Percentiles rank a stretch among this genome's conserved stretches.
phyloP scores from a whole-genome alignment of 2,329 filamentous ascomycete species.

The Hypoxylon sp. region DNA sequence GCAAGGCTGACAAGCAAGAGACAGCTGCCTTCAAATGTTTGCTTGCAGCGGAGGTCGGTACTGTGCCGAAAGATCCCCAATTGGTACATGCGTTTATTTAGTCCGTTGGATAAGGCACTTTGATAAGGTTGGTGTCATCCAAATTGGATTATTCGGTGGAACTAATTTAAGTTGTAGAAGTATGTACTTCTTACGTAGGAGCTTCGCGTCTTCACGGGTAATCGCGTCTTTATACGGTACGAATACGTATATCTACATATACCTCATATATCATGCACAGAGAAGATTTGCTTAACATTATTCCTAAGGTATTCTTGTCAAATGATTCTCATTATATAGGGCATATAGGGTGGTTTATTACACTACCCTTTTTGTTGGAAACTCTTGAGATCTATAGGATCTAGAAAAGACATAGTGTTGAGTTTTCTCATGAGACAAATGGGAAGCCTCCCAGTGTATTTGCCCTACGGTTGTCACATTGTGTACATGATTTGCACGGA shows the following conservation, averaged over 20 bases:
- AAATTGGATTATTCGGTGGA: slow-evolving; percentile 2
- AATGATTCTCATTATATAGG: not conserved
- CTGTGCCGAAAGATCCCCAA: slow-evolving; percentile 3
- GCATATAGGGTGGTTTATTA: not conserved
- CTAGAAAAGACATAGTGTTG: not conserved
- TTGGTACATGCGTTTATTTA: slow-evolving; percentile 8
- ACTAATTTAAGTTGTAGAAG: not conserved
- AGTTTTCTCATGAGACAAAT: slow-evolving; percentile 4
- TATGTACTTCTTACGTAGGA: slow-evolving; percentile 12
- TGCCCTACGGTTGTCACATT: not conserved
- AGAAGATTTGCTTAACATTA: not conserved
- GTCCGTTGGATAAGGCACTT: slow-evolving; percentile 13
- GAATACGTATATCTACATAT: not conserved
- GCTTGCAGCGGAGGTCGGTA: slow-evolving; percentile 16
- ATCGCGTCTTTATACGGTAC: slow-evolving; percentile 6
- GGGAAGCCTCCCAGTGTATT: not conserved
- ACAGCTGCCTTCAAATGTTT: slow-evolving; percentile 33
- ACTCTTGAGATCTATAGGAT: slow-evolving; percentile 4
- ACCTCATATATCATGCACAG: not conserved
- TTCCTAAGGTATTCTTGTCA: not conserved
- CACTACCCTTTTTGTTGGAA: not conserved
- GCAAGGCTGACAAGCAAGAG: slow-evolving; percentile 38
- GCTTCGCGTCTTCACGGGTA: slow-evolving; percentile 5
- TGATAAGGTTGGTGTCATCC: slow-evolving; percentile 1
- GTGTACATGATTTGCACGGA: not conserved